Conservation (phyloP, 2,329 filamentous ascomycete genomes). For the Paradendryphiella salina region DNA sequence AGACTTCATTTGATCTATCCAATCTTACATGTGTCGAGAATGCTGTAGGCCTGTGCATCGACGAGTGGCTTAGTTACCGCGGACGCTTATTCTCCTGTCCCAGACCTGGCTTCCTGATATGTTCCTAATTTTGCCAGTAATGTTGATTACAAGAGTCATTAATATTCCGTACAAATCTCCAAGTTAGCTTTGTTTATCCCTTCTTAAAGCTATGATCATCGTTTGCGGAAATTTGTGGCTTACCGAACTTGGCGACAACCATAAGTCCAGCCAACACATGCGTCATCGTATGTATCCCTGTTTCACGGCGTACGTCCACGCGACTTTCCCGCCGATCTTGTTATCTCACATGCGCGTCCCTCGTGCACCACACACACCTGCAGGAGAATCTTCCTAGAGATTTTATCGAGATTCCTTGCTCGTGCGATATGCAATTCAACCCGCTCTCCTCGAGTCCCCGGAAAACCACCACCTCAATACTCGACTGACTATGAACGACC, state of each 20-base stretch:
- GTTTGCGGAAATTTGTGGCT: conserved; percentile 5
- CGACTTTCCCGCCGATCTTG: conserved; percentile 7
- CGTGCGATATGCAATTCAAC: not conserved
- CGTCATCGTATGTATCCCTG: conserved; percentile 10
- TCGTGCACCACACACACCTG: conserved; percentile 4
- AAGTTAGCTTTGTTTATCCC: too few species aligned
- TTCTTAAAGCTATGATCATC: too few species aligned
- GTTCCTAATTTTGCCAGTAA: too few species aligned
- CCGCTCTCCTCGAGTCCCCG: not conserved
- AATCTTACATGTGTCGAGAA: not conserved
- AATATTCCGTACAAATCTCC: too few species aligned
- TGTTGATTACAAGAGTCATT: too few species aligned
- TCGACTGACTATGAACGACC: conserved; percentile 49
- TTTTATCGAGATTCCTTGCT: not conserved
- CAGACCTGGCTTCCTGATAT: too few species aligned
- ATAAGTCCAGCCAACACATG: not conserved
- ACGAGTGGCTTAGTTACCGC: too few species aligned
- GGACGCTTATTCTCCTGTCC: too few species aligned
- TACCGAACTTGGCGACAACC: not conserved
- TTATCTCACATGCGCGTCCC: conserved; percentile 10
- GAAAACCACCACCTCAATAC: not conserved
- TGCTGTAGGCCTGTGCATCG: too few species aligned
- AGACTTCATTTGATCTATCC: not conserved
- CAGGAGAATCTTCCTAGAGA: not conserved
- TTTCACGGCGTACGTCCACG: conserved; percentile 5